Evolutionary conservation across 2,329 filamentous ascomycete species (phyloP).

Genomic region (Leptographium wingfieldii): DNA sequence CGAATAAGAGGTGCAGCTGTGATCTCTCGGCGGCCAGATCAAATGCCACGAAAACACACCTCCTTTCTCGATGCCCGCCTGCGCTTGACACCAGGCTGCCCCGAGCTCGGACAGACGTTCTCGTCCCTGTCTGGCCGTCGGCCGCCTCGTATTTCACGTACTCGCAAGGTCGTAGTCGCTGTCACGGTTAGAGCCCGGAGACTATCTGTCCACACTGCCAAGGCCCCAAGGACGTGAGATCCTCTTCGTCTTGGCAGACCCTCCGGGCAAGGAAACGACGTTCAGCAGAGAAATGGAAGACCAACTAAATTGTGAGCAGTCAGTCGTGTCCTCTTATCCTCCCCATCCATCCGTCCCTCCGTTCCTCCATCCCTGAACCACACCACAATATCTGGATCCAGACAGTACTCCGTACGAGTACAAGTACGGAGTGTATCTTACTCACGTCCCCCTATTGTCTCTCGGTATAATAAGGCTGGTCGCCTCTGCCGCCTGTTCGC

Average conservation of each 20-base stretch:
- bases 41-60: background rate
- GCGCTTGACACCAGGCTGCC: background rate
- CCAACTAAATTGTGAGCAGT: background rate
- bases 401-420: background rate
- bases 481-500: background rate
- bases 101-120: background rate
- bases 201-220: background rate
- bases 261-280: background rate
- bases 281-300: background rate
- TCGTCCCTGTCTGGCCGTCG: background rate
- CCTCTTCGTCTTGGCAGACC: slow-evolving; percentile 1
- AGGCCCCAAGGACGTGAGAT: background rate
- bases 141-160: background rate
- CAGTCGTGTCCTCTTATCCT: background rate
- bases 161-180: background rate
- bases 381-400: background rate
- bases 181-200: background rate
- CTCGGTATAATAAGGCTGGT: background rate
- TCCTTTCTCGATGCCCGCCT: background rate
- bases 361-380: background rate
- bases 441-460: background rate
- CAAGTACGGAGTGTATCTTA: background rate
- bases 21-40: background rate
- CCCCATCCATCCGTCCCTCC: background rate
- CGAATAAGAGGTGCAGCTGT: background rate